Conservation (phyloP, 1,284 basidiomycete species). For the Ganoderma boninense region DNA sequence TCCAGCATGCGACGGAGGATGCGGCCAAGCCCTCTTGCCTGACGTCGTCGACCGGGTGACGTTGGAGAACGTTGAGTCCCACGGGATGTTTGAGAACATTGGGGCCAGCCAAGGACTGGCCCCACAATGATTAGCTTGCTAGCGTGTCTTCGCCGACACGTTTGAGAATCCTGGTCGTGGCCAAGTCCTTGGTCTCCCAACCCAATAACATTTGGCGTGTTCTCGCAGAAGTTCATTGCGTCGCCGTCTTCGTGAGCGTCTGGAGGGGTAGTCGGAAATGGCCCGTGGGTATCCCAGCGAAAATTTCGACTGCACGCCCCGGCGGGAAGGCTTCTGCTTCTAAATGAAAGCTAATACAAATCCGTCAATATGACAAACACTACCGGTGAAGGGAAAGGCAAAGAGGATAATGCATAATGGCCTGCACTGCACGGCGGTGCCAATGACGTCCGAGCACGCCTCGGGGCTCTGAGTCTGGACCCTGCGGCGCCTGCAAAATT, state of each 20-base stretch:
- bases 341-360: constrained; percentile 12
- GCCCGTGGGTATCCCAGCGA: constrained; percentile 18
- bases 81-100: background rate
- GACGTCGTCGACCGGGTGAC: background rate
- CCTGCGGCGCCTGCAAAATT: constrained; percentile 1
- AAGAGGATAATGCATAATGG: constrained; percentile 7
- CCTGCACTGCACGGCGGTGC: constrained; percentile 4
- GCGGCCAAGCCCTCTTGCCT: constrained; percentile 8
- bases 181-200: background rate
- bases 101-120: constrained; percentile 2
- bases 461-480: background rate
- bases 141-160: background rate
- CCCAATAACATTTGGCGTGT: background rate
- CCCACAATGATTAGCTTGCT: background rate
- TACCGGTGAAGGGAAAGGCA: constrained; percentile 4
- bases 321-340: constrained; percentile 3
- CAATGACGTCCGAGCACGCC: constrained; percentile 5
- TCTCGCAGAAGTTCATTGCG: background rate
- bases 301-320: constrained; percentile 15
- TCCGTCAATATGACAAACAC: background rate
- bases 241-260: background rate
- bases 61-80: background rate
- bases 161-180: background rate
- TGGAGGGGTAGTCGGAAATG: constrained; percentile 2
- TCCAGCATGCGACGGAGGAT: constrained; percentile 25